Conservation (phyloP, 169 alveolate genomes). For the Sarcocystis neurona region DNA sequence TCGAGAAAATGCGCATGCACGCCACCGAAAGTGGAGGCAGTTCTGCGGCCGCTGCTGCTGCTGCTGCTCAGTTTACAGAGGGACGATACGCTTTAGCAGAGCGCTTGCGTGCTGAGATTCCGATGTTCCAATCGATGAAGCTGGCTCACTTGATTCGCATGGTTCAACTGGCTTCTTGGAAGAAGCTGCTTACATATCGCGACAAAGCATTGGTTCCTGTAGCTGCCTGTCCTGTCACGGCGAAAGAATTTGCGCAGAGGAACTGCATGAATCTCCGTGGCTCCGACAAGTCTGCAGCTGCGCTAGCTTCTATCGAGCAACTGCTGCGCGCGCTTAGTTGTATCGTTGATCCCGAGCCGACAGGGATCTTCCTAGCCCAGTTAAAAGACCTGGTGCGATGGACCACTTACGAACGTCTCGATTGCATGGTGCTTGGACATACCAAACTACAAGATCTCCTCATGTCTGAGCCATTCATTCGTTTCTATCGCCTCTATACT, state of each 20-base stretch:
- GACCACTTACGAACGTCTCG: constrained; percentile 33
- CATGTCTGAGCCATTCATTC: constrained; percentile 15
- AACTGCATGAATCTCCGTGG: background rate
- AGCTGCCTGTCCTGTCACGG: constrained; percentile 36
- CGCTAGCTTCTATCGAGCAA: background rate
- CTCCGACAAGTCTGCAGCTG: background rate
- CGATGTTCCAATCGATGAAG: background rate
- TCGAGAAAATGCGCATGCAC: constrained; percentile 23
- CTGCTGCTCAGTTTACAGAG: constrained; percentile 1
- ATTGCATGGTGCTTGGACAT: constrained; percentile 24
- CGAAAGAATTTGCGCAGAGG: constrained; percentile 13
- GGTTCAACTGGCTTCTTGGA: constrained; percentile 43
- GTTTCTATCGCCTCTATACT: constrained; percentile 26
- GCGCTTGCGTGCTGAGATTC: constrained; percentile 26
- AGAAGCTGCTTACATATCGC: constrained; percentile 10
- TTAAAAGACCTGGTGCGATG: constrained; percentile 29
- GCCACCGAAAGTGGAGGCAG: background rate
- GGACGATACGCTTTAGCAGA: constrained; percentile 45
- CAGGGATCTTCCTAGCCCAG: constrained; percentile 32
- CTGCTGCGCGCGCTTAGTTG: constrained; percentile 28
- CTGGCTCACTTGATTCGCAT: constrained; percentile 34
- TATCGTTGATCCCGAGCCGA: constrained; percentile 27
- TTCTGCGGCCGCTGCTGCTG: background rate
- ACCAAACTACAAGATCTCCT: constrained; percentile 31
- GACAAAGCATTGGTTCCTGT: constrained; percentile 33